Evolutionary conservation across 371 early-diverging fungal species (phyloP), one percentile per base, ranked within the genome.

Genomic region (Mucor mucedo): DNA sequence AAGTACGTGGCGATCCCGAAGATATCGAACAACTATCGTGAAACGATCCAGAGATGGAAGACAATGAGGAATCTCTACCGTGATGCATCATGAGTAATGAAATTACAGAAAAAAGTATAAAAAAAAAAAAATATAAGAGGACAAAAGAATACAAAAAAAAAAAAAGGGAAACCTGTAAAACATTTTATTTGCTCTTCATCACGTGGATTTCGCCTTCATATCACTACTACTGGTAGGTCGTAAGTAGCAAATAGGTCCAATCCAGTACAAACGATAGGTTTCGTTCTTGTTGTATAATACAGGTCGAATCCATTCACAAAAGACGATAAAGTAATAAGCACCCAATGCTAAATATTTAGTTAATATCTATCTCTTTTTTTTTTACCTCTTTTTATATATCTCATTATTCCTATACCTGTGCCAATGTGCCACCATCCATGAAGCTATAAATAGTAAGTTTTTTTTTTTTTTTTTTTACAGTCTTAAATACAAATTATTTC

Each of bases 361-460:
- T 33, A 14, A 52, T 14, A 3, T 16, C 16, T 40, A 8, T 47
- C 21, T 58, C 10, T 50, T 21, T n/a, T n/a, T n/a, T n/a, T n/a
- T 39, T 14, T 47, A 21, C 5, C 28, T 27, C 5, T 55, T 13
- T 21, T 28, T 14, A 30, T 5, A 29, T 28, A 30, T 29, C 10
- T 30, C 30, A 8, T 8, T 13, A 29, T 35, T 49, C 21, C 16
- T 42, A 57, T 69, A 76, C 78, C 69, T 57, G 80, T 79, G 16
- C 75, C 73, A 58, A 93, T 82, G 71, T 93, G 93, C 94, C 93
- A 93, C 85, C 88, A 91, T 5, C 89, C 89, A 67, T 93, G 94
- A n/a, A 91, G 80, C 83, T 93, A 87, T 50, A 83, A 76, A 42
- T 63, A 54, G 60, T 5, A 41, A 48, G n/a, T 45, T 5, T 45